Evolutionary conservation across 768 basidiomycete genomes (phyloP).

Genomic region (Suillus cothurnatus): DNA sequence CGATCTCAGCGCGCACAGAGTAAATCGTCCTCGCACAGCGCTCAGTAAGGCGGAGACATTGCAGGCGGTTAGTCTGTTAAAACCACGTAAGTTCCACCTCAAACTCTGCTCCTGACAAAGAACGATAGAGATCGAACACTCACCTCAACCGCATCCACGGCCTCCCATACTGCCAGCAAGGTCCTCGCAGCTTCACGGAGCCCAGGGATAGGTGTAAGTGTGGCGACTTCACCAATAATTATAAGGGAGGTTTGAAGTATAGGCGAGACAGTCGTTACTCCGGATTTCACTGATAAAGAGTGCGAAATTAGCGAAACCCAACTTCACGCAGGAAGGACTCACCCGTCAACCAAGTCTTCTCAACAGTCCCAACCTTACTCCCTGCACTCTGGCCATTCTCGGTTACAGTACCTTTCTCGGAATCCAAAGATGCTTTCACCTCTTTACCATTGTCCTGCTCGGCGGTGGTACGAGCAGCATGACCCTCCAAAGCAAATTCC

Average conservation of each 20-base stretch:
- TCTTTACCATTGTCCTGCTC: background rate
- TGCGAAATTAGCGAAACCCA: background rate
- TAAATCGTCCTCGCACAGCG: slow-evolving; percentile 70
- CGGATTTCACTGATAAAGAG: background rate
- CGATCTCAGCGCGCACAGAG: slow-evolving; percentile 63
- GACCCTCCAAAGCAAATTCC: slow-evolving; percentile 20
- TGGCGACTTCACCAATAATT: slow-evolving; percentile 19
- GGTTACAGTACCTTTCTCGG: background rate
- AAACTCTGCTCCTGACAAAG: background rate
- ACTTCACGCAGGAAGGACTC: background rate
- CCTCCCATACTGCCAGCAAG: slow-evolving; percentile 66
- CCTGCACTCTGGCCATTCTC: too few species aligned
- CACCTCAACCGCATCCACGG: slow-evolving; percentile 62
- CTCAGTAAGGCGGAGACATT: slow-evolving; percentile 70
- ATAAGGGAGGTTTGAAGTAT: background rate
- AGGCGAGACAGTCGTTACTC: background rate
- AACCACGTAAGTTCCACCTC: background rate
- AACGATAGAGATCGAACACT: slow-evolving; percentile 21
- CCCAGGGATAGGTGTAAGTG: slow-evolving; percentile 59
- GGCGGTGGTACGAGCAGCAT: background rate
- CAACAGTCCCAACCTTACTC: background rate
- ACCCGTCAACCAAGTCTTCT: background rate
- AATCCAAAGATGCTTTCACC: background rate
- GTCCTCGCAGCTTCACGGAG: slow-evolving; percentile 52
- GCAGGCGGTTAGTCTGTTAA: slow-evolving; percentile 62